phyloP scores from a whole-genome alignment of 306 rosid species.

The apple (Malus domestica) region DNA sequence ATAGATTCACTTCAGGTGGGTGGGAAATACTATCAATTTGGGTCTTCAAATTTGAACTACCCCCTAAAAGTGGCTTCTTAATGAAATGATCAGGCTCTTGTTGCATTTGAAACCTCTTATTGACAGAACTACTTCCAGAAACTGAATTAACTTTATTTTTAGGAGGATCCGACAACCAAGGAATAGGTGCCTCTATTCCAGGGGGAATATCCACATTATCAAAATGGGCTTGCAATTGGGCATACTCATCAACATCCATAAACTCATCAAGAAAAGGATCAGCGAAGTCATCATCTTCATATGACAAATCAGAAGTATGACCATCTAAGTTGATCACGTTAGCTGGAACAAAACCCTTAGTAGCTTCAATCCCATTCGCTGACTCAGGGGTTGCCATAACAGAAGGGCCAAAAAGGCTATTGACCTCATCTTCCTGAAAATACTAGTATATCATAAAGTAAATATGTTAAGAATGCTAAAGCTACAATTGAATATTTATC shows the following conservation, averaged over 20 bases:
- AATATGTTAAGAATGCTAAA: slow-evolving; percentile 3
- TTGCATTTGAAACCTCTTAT: slow-evolving; percentile 16
- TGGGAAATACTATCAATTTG: slow-evolving; percentile 17
- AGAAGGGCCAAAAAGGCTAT: slow-evolving; percentile 18
- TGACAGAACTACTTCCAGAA: slow-evolving; percentile 31
- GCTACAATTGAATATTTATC: neutral
- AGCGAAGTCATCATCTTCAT: slow-evolving; percentile 32
- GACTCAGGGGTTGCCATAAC: slow-evolving; percentile 32
- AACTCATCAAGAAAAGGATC: slow-evolving; percentile 37
- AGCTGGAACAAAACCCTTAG: slow-evolving; percentile 29
- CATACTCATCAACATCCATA: slow-evolving; percentile 48
- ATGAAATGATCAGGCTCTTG: slow-evolving; percentile 21
- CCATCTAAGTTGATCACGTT: slow-evolving; percentile 43
- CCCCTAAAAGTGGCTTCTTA: slow-evolving; percentile 11
- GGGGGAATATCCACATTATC: slow-evolving; percentile 65
- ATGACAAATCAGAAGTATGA: slow-evolving; percentile 42
- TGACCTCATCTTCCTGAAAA: slow-evolving; percentile 35
- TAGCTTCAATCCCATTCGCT: slow-evolving; percentile 35
- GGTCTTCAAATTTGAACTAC: slow-evolving; percentile 29
- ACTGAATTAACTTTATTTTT: slow-evolving; percentile 9
- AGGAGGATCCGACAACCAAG: slow-evolving; percentile 46
- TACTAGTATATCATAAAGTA: slow-evolving; percentile 4
- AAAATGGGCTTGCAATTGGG: slow-evolving; percentile 53
- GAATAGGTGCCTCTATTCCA: slow-evolving; percentile 72
- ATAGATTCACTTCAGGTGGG: slow-evolving; percentile 8